phyloP scores from a whole-genome alignment of 2,329 filamentous ascomycete species.

The Fusarium verrucosum region DNA sequence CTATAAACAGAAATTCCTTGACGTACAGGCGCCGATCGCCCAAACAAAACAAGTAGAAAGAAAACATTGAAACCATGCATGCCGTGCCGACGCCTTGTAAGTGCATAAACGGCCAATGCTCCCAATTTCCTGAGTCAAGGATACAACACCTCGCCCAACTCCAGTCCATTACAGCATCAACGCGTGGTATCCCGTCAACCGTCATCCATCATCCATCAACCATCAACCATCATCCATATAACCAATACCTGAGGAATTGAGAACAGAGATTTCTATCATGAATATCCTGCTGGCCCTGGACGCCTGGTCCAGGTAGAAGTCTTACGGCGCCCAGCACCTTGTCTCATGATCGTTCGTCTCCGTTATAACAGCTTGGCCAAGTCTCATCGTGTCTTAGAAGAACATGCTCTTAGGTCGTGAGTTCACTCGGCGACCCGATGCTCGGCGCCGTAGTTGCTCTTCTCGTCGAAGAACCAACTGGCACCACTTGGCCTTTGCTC shows the following conservation, averaged over 20 bases:
- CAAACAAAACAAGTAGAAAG: slow-evolving; percentile 24
- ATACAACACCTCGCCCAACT: slow-evolving; percentile 39
- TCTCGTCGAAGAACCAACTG: slow-evolving; percentile 72
- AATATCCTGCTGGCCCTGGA: slow-evolving; percentile 37
- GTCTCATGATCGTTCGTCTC: slow-evolving; percentile 32
- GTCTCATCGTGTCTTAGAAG: slow-evolving; percentile 48
- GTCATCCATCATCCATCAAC: no score
- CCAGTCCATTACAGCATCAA: slow-evolving; percentile 42
- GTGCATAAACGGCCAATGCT: slow-evolving; percentile 44
- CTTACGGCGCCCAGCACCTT: slow-evolving; percentile 37
- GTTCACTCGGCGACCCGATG: slow-evolving; percentile 62
- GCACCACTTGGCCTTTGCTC: slow-evolving; percentile 69
- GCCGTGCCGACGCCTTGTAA: slow-evolving; percentile 42
- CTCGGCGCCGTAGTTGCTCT: slow-evolving; percentile 64
- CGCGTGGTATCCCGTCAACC: slow-evolving; percentile 30
- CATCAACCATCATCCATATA: slow-evolving; percentile 33
- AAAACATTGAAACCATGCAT: slow-evolving; percentile 26
- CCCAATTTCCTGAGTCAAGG: slow-evolving; percentile 36
- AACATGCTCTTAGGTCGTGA: slow-evolving; percentile 68
- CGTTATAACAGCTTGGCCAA: slow-evolving; percentile 10
- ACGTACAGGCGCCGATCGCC: slow-evolving; percentile 37
- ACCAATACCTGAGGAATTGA: slow-evolving; percentile 30
- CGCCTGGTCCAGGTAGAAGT: slow-evolving; percentile 44
- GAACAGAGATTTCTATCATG: slow-evolving; percentile 41
- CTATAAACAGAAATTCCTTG: slow-evolving; percentile 39